Base-by-base conservation (phyloP, 768 basidiomycete genomes). In the Boletus rex-veris region DNA sequence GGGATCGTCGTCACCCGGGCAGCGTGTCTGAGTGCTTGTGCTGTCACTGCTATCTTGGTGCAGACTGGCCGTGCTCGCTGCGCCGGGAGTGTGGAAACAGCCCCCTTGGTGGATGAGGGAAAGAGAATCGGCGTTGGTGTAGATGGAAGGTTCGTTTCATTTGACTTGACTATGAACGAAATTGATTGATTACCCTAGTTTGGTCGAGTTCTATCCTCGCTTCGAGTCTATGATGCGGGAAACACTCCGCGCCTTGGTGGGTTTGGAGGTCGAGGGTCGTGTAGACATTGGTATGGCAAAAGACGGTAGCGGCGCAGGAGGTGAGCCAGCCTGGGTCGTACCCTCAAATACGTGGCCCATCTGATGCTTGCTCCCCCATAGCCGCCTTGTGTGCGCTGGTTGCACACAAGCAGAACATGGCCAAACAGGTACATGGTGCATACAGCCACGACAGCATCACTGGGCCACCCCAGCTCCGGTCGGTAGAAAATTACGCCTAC, bases 271-370 rank as follows among this genome's bases (percentile, higher is more conserved):
- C 7, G 92, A 95, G 75, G 77, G 82, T 63, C 76, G 83, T 30
- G 84, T 97, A 1, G 80, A 86, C 45, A 90, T 98, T 62, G 96
- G 92, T 36, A 68, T 98, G 67, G 97, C 97, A 5, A 98, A 97
- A 71, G 97, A 99, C 62, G 97, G 97, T 12, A 95, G 92, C 64
- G 97, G 96, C 36, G 93, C 94, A 39, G 97, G 97, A 66, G 96
- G 95, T 97, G 70, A 74, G 88, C 36, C n/a, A 16, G 37, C 50
- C 9, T 21, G 26, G 10, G 15, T 12, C 16, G 30, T 5, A 11
- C 46, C 39, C 21, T 43, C 36, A 47, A 43, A 37, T 19, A 5
- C 18, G 7, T 3, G 41, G 53, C 21, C 4, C 15, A 16, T 44
- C 42, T 56, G 38, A 54, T 43, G 53, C 43, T 60, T 48, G 12